A percentile compares a stretch with the other conserved stretches of the same genome.
phyloP scores from a whole-genome alignment of 1,139 yeast species.

The Debaryomyces subglobosus region DNA sequence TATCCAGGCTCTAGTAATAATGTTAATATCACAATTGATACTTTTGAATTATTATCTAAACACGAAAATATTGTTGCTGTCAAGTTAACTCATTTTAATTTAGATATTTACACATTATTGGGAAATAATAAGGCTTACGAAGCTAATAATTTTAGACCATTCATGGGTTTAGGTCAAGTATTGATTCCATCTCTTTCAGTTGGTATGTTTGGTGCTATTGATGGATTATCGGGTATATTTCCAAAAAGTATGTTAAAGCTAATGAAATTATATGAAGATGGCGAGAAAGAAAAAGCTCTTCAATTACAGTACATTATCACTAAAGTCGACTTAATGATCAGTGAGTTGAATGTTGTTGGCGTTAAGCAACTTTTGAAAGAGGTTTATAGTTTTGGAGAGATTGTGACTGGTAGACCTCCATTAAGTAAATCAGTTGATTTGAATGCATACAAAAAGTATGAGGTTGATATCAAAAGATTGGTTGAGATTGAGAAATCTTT shows the following conservation, averaged over 20 bases:
- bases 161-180: constrained; percentile 54
- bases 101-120: constrained; percentile 38
- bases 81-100: constrained; percentile 44
- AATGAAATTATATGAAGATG: constrained; percentile 28
- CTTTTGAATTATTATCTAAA: constrained; percentile 32
- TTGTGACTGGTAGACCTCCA: constrained; percentile 28
- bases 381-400: constrained; percentile 23
- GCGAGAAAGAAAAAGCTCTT: constrained; percentile 41
- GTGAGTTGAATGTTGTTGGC: constrained; percentile 47
- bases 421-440: constrained; percentile 16
- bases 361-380: constrained; percentile 35
- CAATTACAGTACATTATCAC: constrained; percentile 42
- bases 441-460: constrained; percentile 15
- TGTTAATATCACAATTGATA: constrained; percentile 36
- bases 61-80: constrained; percentile 42
- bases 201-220: constrained; percentile 50
- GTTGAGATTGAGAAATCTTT: constrained; percentile 13
- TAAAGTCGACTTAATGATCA: constrained; percentile 45
- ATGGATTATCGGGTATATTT: constrained; percentile 46
- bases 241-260: constrained; percentile 42
- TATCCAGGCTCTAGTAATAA: constrained; percentile 45
- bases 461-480: constrained; percentile 15
- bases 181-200: constrained; percentile 46
- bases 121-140: constrained; percentile 38
- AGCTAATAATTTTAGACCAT: constrained; percentile 38